Percentiles rank a stretch among this genome's conserved stretches.
These are phyloP conservation scores for Dactylellina sp. DNA, from an alignment of 2,329 filamentous ascomycete genomes.

Conservation along the genomic window DNA sequence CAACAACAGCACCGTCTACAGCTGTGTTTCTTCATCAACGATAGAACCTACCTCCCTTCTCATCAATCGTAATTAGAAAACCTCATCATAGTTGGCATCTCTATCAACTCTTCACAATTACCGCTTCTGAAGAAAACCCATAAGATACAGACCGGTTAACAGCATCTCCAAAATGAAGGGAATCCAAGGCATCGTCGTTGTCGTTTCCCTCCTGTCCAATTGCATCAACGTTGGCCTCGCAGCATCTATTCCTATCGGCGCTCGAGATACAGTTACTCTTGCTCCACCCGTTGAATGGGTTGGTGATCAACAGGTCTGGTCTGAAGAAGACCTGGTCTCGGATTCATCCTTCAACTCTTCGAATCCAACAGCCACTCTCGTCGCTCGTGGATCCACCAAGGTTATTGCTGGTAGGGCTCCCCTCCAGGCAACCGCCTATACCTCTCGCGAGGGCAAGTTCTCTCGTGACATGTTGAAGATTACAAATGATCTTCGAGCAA, in stretches of 20 bases:
- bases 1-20: neutral
- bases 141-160: neutral
- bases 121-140: conserved; percentile 5
- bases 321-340: conserved; percentile 11
- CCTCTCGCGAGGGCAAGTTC: conserved; percentile 50
- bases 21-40: neutral
- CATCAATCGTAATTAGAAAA: conserved; percentile 1
- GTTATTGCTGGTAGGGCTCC: conserved; percentile 15
- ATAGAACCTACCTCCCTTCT: neutral
- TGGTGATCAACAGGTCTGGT: conserved; percentile 32
- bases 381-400: conserved; percentile 4
- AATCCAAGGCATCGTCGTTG: conserved; percentile 20
- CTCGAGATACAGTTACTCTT: conserved; percentile 16
- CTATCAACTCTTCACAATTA: neutral
- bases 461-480: conserved; percentile 53
- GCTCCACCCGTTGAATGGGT: conserved; percentile 22
- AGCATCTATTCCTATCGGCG: conserved; percentile 11
- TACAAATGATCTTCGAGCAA: conserved; percentile 51
- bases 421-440: conserved; percentile 39
- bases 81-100: neutral
- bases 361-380: conserved; percentile 11
- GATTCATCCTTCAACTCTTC: conserved; percentile 33
- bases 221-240: conserved; percentile 24
- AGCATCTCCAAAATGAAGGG: conserved; percentile 44
- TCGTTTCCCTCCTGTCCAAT: conserved; percentile 24